A percentile compares a stretch with the other conserved stretches of the same genome.
Conservation (phyloP, 2,329 filamentous ascomycete genomes). For the Fusarium coffeatum region DNA sequence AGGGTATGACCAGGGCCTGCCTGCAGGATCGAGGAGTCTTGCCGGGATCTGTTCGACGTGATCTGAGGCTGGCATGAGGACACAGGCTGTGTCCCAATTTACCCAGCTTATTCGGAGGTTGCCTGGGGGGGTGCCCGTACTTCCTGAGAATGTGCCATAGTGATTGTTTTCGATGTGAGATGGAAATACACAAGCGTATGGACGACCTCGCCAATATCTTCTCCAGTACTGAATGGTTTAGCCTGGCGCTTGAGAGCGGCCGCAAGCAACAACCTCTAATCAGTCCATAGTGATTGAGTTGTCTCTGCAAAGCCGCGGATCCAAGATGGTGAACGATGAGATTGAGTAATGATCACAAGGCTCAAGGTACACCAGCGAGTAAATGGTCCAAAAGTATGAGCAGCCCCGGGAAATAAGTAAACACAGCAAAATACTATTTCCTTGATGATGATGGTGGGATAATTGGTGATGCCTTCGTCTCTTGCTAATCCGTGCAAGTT, state of each 20-base stretch:
- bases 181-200: background rate
- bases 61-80: background rate
- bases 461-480: slow-evolving; percentile 32
- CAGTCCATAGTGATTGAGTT: background rate
- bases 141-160: background rate
- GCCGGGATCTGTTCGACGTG: background rate
- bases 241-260: background rate
- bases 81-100: background rate
- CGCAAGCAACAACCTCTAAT: background rate
- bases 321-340: background rate
- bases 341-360: background rate
- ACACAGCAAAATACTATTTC: background rate
- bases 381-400: background rate
- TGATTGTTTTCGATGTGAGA: background rate
- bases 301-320: slow-evolving; percentile 16
- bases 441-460: background rate
- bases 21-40: background rate
- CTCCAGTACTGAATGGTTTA: background rate
- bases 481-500: slow-evolving; percentile 34
- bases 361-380: background rate
- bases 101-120: background rate
- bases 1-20: background rate
- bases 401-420: background rate
- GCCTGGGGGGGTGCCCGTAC: background rate
- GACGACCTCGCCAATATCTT: background rate